phyloP scores from a whole-genome alignment of 805 yeast species.

The Wickerhamomyces pijperi region DNA sequence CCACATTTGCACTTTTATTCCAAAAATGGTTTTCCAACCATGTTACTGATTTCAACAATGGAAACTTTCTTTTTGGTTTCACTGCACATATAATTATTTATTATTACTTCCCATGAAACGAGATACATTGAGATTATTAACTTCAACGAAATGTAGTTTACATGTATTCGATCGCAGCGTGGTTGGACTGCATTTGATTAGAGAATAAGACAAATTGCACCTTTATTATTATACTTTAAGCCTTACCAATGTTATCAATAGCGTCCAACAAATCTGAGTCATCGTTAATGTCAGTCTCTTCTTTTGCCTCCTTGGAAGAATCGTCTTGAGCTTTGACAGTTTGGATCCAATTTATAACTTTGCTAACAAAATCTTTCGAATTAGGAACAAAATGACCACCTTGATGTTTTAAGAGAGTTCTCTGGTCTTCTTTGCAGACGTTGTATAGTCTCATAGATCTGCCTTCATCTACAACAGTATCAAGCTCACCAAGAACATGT shows the following conservation, averaged over 20 bases:
- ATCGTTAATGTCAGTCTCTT: slow-evolving; percentile 7
- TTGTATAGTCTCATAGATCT: slow-evolving; percentile 50
- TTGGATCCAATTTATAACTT: slow-evolving; percentile 24
- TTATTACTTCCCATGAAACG: no score
- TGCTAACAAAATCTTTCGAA: slow-evolving; percentile 34
- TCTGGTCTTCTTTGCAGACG: slow-evolving; percentile 28
- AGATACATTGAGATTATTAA: no score
- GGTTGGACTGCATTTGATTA: no score
- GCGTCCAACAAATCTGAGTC: slow-evolving; percentile 25
- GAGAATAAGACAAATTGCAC: no score
- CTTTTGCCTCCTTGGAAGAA: neutral
- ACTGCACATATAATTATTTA: no score
- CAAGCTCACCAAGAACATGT: slow-evolving; percentile 80
- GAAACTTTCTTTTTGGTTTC: no score
- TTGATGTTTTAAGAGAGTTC: slow-evolving; percentile 62
- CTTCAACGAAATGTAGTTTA: no score
- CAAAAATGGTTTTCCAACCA: no score
- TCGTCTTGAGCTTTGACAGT: slow-evolving; percentile 2
- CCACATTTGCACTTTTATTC: no score
- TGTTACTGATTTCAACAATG: no score
- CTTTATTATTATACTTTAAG: no score
- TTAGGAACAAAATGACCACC: slow-evolving; percentile 98
- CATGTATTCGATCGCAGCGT: no score
- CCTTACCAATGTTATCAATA: slow-evolving; percentile 30
- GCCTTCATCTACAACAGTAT: slow-evolving; percentile 72